Conservation (phyloP, 129 eudicot species). For the Sambucus nigra region DNA sequence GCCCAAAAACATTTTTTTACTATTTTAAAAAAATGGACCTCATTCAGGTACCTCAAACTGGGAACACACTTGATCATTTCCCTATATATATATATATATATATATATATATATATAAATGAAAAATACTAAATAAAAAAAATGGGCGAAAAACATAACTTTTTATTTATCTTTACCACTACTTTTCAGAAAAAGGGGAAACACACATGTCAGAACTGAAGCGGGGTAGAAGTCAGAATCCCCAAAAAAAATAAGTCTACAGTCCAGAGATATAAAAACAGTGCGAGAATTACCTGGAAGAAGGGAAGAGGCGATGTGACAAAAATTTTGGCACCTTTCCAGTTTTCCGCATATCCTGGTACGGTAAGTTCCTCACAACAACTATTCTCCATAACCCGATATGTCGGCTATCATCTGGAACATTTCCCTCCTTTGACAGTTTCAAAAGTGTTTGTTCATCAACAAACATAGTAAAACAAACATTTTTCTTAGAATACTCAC, state of each 20-base stretch:
- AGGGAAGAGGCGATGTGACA: slow-evolving; percentile 96
- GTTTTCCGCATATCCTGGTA: slow-evolving; percentile 89
- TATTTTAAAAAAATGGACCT: no score
- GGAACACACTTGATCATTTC: no score
- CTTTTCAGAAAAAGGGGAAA: no score
- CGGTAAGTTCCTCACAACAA: slow-evolving; percentile 77
- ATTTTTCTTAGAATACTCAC: slow-evolving; percentile 66
- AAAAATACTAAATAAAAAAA: no score
- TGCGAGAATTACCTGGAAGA: slow-evolving; percentile 65
- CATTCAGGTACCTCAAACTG: no score
- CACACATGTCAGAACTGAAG: no score
- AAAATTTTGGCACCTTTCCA: slow-evolving; percentile 92
- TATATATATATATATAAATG: no score
- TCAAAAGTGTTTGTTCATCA: slow-evolving; percentile 61
- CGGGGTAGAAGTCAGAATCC: no score
- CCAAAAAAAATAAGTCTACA: slow-evolving; percentile 1
- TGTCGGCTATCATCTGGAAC: slow-evolving; percentile 59
- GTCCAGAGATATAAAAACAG: slow-evolving; percentile 3
- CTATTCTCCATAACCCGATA: slow-evolving; percentile 84
- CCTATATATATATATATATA: no score
- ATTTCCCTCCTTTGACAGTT: slow-evolving; percentile 67
- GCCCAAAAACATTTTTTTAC: no score
- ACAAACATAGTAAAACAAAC: slow-evolving; percentile 90
- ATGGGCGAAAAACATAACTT: no score
- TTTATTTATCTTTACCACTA: no score